Evolutionary conservation across 371 early-diverging fungal species (phyloP).

Genomic region (Ordospora pajunii): DNA sequence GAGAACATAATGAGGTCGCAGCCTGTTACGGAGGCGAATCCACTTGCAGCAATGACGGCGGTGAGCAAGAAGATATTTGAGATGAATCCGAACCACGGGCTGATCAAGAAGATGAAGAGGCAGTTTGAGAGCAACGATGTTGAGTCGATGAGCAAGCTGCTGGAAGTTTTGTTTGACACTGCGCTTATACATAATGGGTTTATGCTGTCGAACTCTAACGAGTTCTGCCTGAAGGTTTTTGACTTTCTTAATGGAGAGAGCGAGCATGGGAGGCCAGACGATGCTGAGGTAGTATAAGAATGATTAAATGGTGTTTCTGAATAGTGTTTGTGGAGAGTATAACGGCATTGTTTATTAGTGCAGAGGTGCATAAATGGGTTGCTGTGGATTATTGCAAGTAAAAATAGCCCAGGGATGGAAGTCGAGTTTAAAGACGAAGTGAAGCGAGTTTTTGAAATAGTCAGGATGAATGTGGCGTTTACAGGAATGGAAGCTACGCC

Average conservation of each 20-base stretch:
- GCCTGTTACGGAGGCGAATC: constrained; percentile 67
- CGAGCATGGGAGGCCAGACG: too few species aligned
- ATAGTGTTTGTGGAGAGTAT: background rate
- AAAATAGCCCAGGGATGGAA: constrained; percentile 4
- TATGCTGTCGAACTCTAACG: constrained; percentile 3
- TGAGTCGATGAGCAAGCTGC: constrained; percentile 4
- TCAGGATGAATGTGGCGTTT: background rate
- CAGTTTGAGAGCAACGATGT: constrained; percentile 9
- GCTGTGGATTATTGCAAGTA: background rate
- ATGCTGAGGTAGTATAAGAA: too few species aligned
- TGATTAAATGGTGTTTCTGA: too few species aligned
- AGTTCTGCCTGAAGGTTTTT: constrained; percentile 4
- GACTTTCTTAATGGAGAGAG: background rate
- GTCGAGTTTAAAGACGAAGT: background rate
- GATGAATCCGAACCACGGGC: constrained; percentile 40
- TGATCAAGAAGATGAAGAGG: constrained; percentile 39
- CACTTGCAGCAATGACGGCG: constrained; percentile 66
- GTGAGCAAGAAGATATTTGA: constrained; percentile 52
- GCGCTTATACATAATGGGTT: constrained; percentile 33
- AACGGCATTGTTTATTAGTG: too few species aligned
- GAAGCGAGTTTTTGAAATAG: background rate
- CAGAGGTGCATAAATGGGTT: too few species aligned
- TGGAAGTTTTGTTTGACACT: constrained; percentile 14
- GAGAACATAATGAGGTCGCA: constrained; percentile 88
- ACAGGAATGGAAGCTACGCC: background rate